These are phyloP conservation scores for Croton laevigatus DNA, from an alignment of 441 rosid genomes.

Conservation along the genomic window DNA sequence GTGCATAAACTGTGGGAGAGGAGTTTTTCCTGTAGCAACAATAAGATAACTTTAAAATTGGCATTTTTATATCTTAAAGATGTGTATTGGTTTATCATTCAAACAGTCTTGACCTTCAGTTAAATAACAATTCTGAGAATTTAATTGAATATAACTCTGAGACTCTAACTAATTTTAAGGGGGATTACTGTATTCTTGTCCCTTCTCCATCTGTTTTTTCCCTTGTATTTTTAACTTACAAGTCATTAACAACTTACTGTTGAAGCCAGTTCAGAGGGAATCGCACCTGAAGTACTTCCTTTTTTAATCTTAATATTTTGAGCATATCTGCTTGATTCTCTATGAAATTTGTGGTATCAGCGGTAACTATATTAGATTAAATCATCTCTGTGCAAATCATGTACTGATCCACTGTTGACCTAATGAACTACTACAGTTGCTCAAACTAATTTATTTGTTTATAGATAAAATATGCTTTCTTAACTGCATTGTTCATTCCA, in stretches of 20 bases:
- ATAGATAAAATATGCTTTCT: constrained; percentile 22
- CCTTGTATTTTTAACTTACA: not conserved
- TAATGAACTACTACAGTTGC: not conserved
- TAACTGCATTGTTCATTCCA: constrained; percentile 29
- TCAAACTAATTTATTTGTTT: constrained; percentile 10
- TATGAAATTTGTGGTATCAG: not conserved
- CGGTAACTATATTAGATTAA: not conserved
- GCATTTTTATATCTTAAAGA: not conserved
- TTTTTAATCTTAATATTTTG: not conserved
- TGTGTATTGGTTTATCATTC: not conserved
- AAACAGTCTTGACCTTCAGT: not conserved
- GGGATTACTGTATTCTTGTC: not conserved
- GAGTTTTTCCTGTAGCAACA: not conserved
- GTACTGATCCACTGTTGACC: not conserved
- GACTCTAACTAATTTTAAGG: not conserved
- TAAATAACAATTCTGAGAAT: not conserved
- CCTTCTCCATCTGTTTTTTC: not conserved
- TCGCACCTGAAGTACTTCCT: not conserved
- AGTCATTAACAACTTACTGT: not conserved
- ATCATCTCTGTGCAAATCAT: constrained; percentile 5
- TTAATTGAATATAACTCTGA: not conserved
- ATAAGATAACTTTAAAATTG: not conserved
- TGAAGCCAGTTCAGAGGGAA: not conserved
- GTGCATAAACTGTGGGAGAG: not conserved
- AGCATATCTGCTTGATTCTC: not conserved